phyloP scores from a whole-genome alignment of 2,329 filamentous ascomycete genomes.

The Dothistroma pini region DNA sequence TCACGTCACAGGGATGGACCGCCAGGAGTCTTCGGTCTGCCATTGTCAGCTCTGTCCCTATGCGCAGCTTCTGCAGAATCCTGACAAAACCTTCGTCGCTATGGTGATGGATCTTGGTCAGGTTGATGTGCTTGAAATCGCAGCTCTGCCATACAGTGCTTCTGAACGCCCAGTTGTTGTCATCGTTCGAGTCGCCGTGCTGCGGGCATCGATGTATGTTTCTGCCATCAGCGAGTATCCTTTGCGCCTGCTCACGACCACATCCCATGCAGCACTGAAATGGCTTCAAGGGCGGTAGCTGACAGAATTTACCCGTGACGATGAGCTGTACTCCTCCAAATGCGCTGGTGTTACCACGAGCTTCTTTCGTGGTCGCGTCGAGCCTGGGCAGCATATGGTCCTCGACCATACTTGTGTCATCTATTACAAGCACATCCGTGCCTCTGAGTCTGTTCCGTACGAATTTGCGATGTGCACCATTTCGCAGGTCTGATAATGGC shows the following conservation, averaged over 20 bases:
- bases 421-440: conserved; percentile 56
- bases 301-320: conserved; percentile 55
- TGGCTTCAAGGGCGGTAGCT: conserved; percentile 57
- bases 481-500: conserved; percentile 28
- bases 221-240: not conserved
- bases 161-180: conserved; percentile 50
- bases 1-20: not conserved
- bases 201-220: conserved; percentile 30
- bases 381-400: conserved; percentile 49
- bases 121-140: conserved; percentile 51
- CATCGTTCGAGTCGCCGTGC: conserved; percentile 1
- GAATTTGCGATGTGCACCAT: conserved; percentile 34
- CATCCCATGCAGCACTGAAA: conserved; percentile 53
- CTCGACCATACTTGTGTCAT: not conserved
- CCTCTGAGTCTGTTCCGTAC: conserved; percentile 28
- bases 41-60: conserved; percentile 1
- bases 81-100: conserved; percentile 51
- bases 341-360: conserved; percentile 1
- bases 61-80: conserved; percentile 35
- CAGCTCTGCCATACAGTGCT: conserved; percentile 54
- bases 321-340: conserved; percentile 49
- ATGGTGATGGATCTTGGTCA: conserved; percentile 57
- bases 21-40: not conserved
- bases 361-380: conserved; percentile 41
- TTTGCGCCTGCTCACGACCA: conserved; percentile 28